phyloP scores from a whole-genome alignment of 164 flowering plant species.

The Saururus chinensis region DNA sequence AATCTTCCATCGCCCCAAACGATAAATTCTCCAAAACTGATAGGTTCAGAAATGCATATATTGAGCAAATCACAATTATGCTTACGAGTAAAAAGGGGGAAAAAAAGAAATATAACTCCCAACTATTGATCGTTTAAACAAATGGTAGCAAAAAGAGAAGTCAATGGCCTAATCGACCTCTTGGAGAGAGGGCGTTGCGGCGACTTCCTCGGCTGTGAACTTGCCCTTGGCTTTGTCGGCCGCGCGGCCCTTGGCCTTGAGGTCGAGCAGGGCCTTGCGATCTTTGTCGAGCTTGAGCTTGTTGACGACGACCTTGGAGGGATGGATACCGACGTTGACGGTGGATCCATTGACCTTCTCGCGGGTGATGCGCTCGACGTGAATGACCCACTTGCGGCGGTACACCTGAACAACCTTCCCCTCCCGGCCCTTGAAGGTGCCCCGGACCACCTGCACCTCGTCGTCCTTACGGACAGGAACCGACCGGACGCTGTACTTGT shows the following conservation, averaged over 20 bases:
- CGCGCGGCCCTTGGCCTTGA: slow-evolving; percentile 24
- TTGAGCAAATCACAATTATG: not conserved
- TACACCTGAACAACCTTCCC: slow-evolving; percentile 22
- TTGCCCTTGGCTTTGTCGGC: slow-evolving; percentile 22
- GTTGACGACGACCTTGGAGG: slow-evolving; percentile 16
- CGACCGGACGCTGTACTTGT: slow-evolving; percentile 14
- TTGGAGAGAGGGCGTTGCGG: slow-evolving; percentile 13
- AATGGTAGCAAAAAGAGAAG: not conserved
- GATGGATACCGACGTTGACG: slow-evolving; percentile 22
- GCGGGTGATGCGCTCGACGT: slow-evolving; percentile 22
- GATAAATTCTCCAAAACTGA: no score
- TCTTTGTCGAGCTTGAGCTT: slow-evolving; percentile 28
- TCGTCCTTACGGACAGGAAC: slow-evolving; percentile 23
- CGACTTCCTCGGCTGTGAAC: slow-evolving; percentile 20
- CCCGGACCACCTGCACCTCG: slow-evolving; percentile 23
- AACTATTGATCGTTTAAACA: no score
- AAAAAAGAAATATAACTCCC: no score
- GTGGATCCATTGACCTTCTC: slow-evolving; percentile 30
- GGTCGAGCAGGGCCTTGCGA: slow-evolving; percentile 19
- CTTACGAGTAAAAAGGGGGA: not conserved
- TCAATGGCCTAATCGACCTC: slow-evolving; percentile 9
- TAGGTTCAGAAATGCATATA: no score
- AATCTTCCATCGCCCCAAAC: no score
- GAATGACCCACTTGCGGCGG: slow-evolving; percentile 21
- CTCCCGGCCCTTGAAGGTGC: slow-evolving; percentile 22